phyloP scores from a whole-genome alignment of 805 yeast genomes.

The Candida vaughaniae region DNA sequence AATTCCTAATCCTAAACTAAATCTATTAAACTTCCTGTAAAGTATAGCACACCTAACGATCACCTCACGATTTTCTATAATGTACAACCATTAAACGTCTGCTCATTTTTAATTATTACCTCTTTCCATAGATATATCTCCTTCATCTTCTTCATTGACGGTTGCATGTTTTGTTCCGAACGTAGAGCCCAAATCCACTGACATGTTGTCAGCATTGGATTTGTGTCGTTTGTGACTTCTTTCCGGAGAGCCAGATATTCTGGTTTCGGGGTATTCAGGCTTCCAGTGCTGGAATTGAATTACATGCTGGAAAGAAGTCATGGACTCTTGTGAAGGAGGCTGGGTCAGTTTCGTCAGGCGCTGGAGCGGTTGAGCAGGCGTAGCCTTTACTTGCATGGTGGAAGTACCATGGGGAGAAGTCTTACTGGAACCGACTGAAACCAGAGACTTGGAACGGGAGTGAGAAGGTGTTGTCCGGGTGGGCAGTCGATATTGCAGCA shows the following conservation, averaged over 20 bases:
- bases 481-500: constrained; percentile 7
- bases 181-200: constrained; percentile 20
- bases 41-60: too few relatives aligned
- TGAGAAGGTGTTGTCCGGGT: constrained; percentile 13
- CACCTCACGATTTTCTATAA: too few relatives aligned
- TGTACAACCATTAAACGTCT: too few relatives aligned
- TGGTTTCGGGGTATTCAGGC: constrained; percentile 24
- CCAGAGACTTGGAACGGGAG: constrained; percentile 18
- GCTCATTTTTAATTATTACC: not conserved
- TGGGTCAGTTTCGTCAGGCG: constrained; percentile 26
- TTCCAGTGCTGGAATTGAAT: constrained; percentile 61
- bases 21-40: not conserved
- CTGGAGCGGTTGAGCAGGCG: constrained; percentile 41
- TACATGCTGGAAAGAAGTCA: constrained; percentile 49
- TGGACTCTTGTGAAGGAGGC: constrained; percentile 41
- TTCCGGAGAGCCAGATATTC: constrained; percentile 2
- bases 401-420: constrained; percentile 19
- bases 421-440: constrained; percentile 2
- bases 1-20: not conserved
- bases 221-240: constrained; percentile 38
- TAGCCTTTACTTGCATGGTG: constrained; percentile 41
- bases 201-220: constrained; percentile 27
- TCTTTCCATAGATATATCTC: constrained; percentile 14
- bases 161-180: not conserved
- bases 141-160: constrained; percentile 1